Conservation (phyloP, 2,329 filamentous ascomycete genomes). For the Aspergillus hortae region DNA sequence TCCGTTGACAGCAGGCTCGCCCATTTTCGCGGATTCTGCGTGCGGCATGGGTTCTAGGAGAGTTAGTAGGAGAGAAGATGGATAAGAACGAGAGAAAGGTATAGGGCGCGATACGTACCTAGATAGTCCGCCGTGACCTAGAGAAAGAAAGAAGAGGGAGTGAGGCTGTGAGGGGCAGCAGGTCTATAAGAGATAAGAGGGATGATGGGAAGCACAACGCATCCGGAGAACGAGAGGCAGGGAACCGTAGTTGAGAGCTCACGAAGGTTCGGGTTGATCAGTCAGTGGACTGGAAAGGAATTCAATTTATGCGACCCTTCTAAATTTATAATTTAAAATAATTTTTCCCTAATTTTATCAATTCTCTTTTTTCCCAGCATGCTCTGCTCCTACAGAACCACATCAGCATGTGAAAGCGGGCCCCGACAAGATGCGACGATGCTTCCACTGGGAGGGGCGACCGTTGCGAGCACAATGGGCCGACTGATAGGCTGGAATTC, state of each 20-base stretch:
- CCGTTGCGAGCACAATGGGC: not conserved
- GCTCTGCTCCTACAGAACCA: too few relatives aligned
- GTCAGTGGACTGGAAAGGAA: not conserved
- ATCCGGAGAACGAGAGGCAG: conserved; percentile 7
- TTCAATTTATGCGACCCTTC: not conserved
- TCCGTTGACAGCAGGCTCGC: conserved; percentile 49
- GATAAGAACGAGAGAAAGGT: not conserved
- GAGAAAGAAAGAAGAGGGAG: not conserved
- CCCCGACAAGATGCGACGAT: not conserved
- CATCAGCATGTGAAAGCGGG: conserved; percentile 6
- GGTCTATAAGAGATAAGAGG: not conserved
- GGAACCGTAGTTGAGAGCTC: conserved; percentile 11
- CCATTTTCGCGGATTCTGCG: conserved; percentile 46
- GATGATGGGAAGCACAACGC: not conserved
- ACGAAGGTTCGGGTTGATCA: not conserved
- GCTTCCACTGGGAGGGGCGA: not conserved
- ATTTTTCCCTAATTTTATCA: not conserved
- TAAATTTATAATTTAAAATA: not conserved
- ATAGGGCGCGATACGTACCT: not conserved
- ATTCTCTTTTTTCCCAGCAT: too few relatives aligned
- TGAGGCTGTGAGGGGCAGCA: not conserved
- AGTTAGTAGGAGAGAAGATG: not conserved
- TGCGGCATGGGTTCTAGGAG: conserved; percentile 43
- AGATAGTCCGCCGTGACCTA: not conserved
- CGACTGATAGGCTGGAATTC: conserved; percentile 2